Percentiles rank a stretch among this genome's conserved stretches.
These are phyloP conservation scores for Penstemon newberryi DNA, from an alignment of 257 asterid species.

Conservation along the genomic window DNA sequence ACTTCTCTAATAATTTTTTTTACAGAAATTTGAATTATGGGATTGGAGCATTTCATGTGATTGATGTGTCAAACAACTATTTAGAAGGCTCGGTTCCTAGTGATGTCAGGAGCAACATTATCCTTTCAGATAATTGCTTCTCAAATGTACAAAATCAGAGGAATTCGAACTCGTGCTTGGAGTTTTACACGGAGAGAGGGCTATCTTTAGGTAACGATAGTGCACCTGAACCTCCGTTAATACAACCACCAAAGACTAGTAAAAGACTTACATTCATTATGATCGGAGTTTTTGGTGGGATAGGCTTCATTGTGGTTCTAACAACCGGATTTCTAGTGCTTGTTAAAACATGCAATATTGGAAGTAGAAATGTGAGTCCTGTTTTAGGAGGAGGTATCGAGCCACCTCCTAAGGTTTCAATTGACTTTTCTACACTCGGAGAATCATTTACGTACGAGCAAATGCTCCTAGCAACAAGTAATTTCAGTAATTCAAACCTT, in stretches of 20 bases:
- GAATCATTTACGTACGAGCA: conserved; percentile 48
- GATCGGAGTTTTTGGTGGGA: conserved; percentile 63
- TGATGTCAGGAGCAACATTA: not conserved
- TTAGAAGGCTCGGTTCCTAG: conserved; percentile 49
- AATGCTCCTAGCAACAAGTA: conserved; percentile 48
- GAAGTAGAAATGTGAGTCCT: conserved; percentile 21
- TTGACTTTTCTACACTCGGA: conserved; percentile 41
- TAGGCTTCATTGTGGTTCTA: conserved; percentile 47
- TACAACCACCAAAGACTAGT: conserved; percentile 1
- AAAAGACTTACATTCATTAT: conserved; percentile 35
- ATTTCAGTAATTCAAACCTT: conserved; percentile 42
- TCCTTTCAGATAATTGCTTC: conserved; percentile 48
- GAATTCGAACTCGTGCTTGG: conserved; percentile 33
- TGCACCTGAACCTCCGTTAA: not conserved
- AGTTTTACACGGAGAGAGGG: conserved; percentile 44
- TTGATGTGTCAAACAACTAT: conserved; percentile 64
- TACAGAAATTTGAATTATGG: conserved; percentile 48
- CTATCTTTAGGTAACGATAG: conserved; percentile 14
- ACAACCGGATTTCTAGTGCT: conserved; percentile 32
- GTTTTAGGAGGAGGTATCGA: conserved; percentile 25
- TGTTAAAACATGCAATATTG: conserved; percentile 27
- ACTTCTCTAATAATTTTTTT: conserved; percentile 60
- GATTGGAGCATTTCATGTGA: conserved; percentile 10
- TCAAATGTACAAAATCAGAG: conserved; percentile 37
- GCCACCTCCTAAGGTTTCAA: conserved; percentile 23